phyloP scores from a whole-genome alignment of 805 yeast species.

The Blastobotrys terrestris region DNA sequence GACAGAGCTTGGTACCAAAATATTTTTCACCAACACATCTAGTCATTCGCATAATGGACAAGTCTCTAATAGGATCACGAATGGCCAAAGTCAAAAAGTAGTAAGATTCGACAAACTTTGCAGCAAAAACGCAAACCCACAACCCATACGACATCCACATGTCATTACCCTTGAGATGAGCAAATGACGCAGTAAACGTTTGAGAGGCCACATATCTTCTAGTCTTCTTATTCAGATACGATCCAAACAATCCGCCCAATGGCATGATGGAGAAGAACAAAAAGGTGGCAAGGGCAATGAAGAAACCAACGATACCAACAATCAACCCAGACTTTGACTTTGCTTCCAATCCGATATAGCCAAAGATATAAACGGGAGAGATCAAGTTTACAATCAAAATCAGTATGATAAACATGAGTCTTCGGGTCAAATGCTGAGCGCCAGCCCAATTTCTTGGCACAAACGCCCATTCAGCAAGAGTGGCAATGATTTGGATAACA shows the following conservation, averaged over 20 bases:
- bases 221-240: conserved; percentile 73
- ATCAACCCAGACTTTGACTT: conserved; percentile 48
- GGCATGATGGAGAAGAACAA: conserved; percentile 94
- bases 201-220: conserved; percentile 89
- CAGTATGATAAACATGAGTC: conserved; percentile 66
- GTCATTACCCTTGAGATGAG: conserved; percentile 75
- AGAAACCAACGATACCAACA: conserved; percentile 70
- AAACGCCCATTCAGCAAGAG: conserved; percentile 87
- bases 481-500: conserved; percentile 76
- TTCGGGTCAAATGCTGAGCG: conserved; percentile 89
- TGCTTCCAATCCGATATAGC: conserved; percentile 32
- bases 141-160: conserved; percentile 93
- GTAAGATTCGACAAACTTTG: conserved; percentile 87
- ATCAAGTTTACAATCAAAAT: conserved; percentile 44
- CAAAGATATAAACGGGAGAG: conserved; percentile 52
- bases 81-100: conserved; percentile 83
- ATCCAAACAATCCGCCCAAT: conserved; percentile 84
- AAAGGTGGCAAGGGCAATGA: conserved; percentile 77
- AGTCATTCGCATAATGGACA: conserved; percentile 73
- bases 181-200: conserved; percentile 91
- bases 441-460: conserved; percentile 99
- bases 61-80: conserved; percentile 90
- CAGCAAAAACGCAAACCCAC: conserved; percentile 84
- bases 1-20: conserved; percentile 75
- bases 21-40: conserved; percentile 94